These are phyloP conservation scores for Xylaria sp. DNA, from an alignment of 2,329 filamentous ascomycete species.

Conservation along the genomic window DNA sequence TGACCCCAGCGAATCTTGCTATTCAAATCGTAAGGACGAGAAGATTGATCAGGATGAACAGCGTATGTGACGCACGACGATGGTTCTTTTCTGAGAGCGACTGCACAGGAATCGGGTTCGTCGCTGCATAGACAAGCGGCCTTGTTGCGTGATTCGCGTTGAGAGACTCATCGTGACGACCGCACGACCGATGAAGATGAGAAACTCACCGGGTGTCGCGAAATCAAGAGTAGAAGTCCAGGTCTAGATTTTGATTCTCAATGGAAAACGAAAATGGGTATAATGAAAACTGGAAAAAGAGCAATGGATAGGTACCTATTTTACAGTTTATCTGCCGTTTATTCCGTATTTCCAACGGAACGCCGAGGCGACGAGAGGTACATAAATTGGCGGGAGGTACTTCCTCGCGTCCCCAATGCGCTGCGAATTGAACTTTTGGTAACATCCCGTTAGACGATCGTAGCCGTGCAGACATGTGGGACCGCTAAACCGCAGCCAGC, in stretches of 20 bases:
- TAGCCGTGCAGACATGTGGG: conserved; percentile 7
- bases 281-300: background rate
- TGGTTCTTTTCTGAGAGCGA: conserved; percentile 3
- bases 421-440: background rate
- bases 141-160: conserved; percentile 17
- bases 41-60: background rate
- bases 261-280: background rate
- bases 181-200: background rate
- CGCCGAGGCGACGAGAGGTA: too few relatives aligned
- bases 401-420: background rate
- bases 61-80: conserved; percentile 12
- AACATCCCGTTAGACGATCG: background rate
- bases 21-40: conserved; percentile 7
- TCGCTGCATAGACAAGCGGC: conserved; percentile 11
- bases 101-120: conserved; percentile 10
- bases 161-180: conserved; percentile 20
- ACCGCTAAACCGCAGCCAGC: background rate
- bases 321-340: background rate
- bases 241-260: background rate
- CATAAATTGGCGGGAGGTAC: too few relatives aligned
- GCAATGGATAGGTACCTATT: background rate
- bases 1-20: conserved; percentile 13
- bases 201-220: background rate
- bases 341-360: too few relatives aligned
- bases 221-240: background rate